Conservation (phyloP, 306 rosid species). For the Betula pendula region DNA sequence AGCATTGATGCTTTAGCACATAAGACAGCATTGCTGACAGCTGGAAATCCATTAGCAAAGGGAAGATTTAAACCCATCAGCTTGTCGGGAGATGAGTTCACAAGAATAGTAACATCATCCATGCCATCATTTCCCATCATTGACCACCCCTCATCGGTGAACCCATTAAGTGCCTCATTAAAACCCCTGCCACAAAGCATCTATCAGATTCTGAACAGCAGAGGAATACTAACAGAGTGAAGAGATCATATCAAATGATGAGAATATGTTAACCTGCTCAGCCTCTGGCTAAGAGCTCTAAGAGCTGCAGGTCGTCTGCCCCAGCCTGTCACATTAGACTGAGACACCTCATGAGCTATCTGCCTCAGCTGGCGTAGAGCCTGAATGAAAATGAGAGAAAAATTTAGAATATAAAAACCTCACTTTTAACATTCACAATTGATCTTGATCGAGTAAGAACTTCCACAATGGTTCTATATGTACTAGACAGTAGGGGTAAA, state of each 20-base stretch:
- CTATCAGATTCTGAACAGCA: slow-evolving; percentile 28
- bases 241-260: slow-evolving; percentile 10
- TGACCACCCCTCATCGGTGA: slow-evolving; percentile 97
- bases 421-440: slow-evolving; percentile 5
- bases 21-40: slow-evolving; percentile 86
- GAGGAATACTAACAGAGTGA: neutral
- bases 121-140: slow-evolving; percentile 89
- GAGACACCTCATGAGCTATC: slow-evolving; percentile 92
- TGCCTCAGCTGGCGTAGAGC: slow-evolving; percentile 92
- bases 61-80: slow-evolving; percentile 89
- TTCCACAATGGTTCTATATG: neutral
- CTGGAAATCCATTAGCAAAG: slow-evolving; percentile 76
- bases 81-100: slow-evolving; percentile 91
- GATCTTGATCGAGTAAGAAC: slow-evolving; percentile 2
- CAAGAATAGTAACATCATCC: slow-evolving; percentile 87
- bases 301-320: slow-evolving; percentile 96
- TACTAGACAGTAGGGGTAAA: slow-evolving; percentile 1
- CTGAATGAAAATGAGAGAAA: slow-evolving; percentile 35
- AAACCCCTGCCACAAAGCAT: slow-evolving; percentile 69
- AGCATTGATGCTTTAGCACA: slow-evolving; percentile 99
- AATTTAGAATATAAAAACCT: neutral
- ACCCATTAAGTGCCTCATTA: slow-evolving; percentile 94
- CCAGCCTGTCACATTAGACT: slow-evolving; percentile 86
- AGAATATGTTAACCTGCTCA: slow-evolving; percentile 64
- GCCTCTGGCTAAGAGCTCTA: slow-evolving; percentile 86